Evolutionary conservation across 495 filamentous ascomycete genomes (phyloP).

Genomic region (Tuber melanosporum): DNA sequence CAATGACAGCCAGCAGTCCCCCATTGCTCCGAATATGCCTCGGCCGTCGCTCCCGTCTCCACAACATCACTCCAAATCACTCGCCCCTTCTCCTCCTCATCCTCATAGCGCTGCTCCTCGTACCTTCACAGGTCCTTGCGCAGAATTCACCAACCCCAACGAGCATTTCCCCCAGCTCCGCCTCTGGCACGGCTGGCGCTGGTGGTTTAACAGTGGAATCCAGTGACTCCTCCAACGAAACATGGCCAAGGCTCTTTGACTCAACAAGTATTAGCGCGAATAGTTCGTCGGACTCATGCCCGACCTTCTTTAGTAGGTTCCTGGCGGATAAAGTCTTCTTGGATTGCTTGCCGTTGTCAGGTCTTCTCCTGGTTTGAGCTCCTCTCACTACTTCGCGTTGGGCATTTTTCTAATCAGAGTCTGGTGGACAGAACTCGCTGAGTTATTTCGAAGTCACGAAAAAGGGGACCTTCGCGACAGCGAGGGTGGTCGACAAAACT

Average conservation of each 20-base stretch:
- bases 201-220: slow-evolving; percentile 1
- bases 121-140: neutral
- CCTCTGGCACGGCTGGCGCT: neutral
- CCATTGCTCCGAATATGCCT: neutral
- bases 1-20: neutral
- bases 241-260: slow-evolving; percentile 25
- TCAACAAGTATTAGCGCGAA: slow-evolving; percentile 25
- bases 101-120: slow-evolving; percentile 11
- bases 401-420: slow-evolving; percentile 10
- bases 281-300: slow-evolving; percentile 26
- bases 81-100: slow-evolving; percentile 25
- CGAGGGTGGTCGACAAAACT: slow-evolving; percentile 28
- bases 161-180: slow-evolving; percentile 10
- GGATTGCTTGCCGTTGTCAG: slow-evolving; percentile 37
- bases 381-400: neutral
- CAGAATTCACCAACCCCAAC: neutral
- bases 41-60: slow-evolving; percentile 7
- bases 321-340: slow-evolving; percentile 25
- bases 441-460: slow-evolving; percentile 38
- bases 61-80: slow-evolving; percentile 28
- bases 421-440: slow-evolving; percentile 32
- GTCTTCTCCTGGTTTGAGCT: slow-evolving; percentile 34
- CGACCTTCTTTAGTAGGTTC: slow-evolving; percentile 30
- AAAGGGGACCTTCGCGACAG: slow-evolving; percentile 31
- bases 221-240: slow-evolving; percentile 9